phyloP scores from a whole-genome alignment of 108 stramenopile genomes.

The Skeletonema costatum region DNA sequence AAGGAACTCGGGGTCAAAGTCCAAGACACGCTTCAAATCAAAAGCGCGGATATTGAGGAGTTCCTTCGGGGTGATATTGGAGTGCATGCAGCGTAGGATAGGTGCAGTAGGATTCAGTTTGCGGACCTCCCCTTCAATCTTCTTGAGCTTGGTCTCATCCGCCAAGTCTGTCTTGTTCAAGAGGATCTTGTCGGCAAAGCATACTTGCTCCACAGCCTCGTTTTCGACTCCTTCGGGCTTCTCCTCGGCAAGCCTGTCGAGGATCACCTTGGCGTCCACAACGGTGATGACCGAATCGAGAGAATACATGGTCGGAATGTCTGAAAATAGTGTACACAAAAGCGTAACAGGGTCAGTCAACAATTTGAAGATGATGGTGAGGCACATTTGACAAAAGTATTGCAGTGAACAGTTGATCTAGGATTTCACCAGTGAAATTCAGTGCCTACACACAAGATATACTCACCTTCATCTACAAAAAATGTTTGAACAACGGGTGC shows the following conservation, averaged over 20 bases:
- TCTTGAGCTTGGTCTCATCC: slow-evolving; percentile 36
- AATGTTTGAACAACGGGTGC: slow-evolving; percentile 95
- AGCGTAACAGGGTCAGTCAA: slow-evolving; percentile 52
- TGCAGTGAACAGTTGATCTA: too few species aligned
- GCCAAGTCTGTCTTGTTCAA: slow-evolving; percentile 88
- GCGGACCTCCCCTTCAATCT: slow-evolving; percentile 52
- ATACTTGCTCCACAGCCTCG: slow-evolving; percentile 95
- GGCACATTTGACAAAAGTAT: not conserved
- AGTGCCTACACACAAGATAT: slow-evolving; percentile 11
- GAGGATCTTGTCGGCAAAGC: slow-evolving; percentile 85
- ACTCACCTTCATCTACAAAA: slow-evolving; percentile 89
- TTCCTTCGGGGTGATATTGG: slow-evolving; percentile 63
- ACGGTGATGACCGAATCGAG: slow-evolving; percentile 95
- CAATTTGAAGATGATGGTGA: slow-evolving; percentile 25
- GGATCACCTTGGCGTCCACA: slow-evolving; percentile 92
- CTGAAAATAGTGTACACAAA: slow-evolving; percentile 26
- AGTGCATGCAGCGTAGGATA: slow-evolving; percentile 42
- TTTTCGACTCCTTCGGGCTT: slow-evolving; percentile 91
- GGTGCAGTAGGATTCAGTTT: slow-evolving; percentile 66
- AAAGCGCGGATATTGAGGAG: slow-evolving; percentile 84
- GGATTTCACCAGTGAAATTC: not conserved
- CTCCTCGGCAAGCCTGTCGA: slow-evolving; percentile 76
- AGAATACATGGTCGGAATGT: slow-evolving; percentile 55
- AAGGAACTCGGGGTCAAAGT: slow-evolving; percentile 88
- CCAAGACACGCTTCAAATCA: slow-evolving; percentile 74